phyloP scores from a whole-genome alignment of 177 flowering plant species.

The Vitis hybrid region DNA sequence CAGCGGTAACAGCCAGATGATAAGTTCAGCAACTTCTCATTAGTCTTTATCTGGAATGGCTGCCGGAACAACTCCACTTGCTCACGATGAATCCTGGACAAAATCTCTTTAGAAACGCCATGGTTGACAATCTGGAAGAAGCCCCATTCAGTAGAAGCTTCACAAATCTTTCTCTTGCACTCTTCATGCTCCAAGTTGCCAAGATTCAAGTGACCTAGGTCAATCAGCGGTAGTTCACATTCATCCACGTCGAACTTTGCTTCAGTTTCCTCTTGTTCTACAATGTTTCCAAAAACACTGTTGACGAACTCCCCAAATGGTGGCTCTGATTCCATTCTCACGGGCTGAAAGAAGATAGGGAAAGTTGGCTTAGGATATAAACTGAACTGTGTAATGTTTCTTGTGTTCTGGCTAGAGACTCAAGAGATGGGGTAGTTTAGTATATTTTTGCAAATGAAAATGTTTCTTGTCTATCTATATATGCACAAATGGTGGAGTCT shows the following conservation, averaged over 20 bases:
- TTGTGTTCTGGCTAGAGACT: too few relatives aligned
- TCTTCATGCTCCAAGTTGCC: conserved; percentile 2
- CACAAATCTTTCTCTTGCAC: conserved; percentile 23
- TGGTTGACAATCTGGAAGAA: conserved; percentile 43
- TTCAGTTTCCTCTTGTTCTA: background rate
- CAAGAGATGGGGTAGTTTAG: too few relatives aligned
- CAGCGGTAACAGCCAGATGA: conserved; percentile 28
- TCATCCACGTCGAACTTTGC: conserved; percentile 2
- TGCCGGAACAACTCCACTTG: conserved; percentile 27
- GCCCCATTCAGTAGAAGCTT: conserved; percentile 35
- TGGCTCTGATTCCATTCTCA: too few relatives aligned
- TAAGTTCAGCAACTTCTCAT: conserved; percentile 14
- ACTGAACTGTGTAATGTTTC: too few relatives aligned
- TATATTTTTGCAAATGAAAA: too few relatives aligned
- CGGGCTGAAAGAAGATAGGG: too few relatives aligned
- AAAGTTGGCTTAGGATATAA: too few relatives aligned
- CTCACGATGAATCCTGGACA: conserved; percentile 23
- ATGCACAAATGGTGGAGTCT: too few relatives aligned
- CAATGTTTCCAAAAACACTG: background rate
- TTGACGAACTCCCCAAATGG: too few relatives aligned
- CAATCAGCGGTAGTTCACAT: conserved; percentile 31
- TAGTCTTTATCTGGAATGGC: conserved; percentile 24
- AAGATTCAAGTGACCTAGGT: conserved; percentile 17
- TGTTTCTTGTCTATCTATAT: too few relatives aligned
- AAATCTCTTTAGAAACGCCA: conserved; percentile 27